Evolutionary conservation across 1,284 basidiomycete species (phyloP).

Genomic region (Sphaerobolus stellatus): DNA sequence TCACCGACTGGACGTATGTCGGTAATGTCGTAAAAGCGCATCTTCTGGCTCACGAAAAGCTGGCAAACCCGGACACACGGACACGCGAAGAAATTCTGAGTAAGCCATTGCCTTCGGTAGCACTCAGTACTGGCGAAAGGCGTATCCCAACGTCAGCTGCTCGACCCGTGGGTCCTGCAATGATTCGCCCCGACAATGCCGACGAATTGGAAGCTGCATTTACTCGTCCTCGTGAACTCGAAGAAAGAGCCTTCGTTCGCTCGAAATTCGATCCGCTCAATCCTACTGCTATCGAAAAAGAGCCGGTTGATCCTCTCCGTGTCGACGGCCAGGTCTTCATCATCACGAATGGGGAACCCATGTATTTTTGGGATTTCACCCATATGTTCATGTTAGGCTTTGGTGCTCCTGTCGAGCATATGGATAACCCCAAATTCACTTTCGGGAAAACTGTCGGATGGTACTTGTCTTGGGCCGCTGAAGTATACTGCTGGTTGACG

Average conservation of each 20-base stretch:
- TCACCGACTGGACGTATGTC: slow-evolving; percentile 98
- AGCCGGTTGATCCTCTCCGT: slow-evolving; percentile 52
- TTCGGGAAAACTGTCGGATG: slow-evolving; percentile 71
- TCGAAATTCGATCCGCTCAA: slow-evolving; percentile 75
- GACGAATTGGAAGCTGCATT: slow-evolving; percentile 61
- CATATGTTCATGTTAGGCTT: slow-evolving; percentile 83
- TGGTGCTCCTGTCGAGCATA: slow-evolving; percentile 42
- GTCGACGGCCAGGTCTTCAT: slow-evolving; percentile 96
- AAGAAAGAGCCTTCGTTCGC: slow-evolving; percentile 63
- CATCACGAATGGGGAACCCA: slow-evolving; percentile 96
- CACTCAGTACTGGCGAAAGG: slow-evolving; percentile 57
- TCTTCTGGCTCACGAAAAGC: slow-evolving; percentile 88
- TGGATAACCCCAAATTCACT: slow-evolving; percentile 44
- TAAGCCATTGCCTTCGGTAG: slow-evolving; percentile 58
- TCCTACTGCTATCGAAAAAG: slow-evolving; percentile 50
- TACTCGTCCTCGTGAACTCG: slow-evolving; percentile 45
- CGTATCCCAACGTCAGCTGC: slow-evolving; percentile 77
- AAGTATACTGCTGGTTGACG: slow-evolving; percentile 72
- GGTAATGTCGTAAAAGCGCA: slow-evolving; percentile 96
- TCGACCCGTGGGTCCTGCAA: slow-evolving; percentile 78
- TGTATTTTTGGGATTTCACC: slow-evolving; percentile 95
- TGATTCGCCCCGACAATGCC: slow-evolving; percentile 59
- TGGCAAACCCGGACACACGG: slow-evolving; percentile 49
- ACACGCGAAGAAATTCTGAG: slow-evolving; percentile 28
- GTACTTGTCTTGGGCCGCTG: slow-evolving; percentile 63